Evolutionary conservation across 208 protist genomes (phyloP).

Genomic region (Endotrypanum monterogeii): DNA sequence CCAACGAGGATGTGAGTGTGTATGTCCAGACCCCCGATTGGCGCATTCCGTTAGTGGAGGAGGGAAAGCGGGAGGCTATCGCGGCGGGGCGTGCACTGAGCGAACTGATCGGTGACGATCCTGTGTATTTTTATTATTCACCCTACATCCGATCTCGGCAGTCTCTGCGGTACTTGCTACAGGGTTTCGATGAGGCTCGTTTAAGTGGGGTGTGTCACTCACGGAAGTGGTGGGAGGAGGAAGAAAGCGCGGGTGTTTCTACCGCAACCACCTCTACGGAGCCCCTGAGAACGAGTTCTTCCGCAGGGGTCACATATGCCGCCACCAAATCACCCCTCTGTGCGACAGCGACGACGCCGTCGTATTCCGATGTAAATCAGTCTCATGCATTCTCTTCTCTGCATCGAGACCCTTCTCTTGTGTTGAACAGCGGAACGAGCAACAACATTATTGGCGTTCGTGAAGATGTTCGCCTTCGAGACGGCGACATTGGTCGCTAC

Average conservation of each 20-base stretch:
- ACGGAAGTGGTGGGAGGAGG: constrained; percentile 47
- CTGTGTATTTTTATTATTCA: constrained; percentile 91
- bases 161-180: constrained; percentile 70
- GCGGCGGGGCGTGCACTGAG: constrained; percentile 71
- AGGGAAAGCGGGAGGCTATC: constrained; percentile 69
- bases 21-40: constrained; percentile 88
- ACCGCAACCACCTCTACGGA: neutral
- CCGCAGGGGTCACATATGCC: neutral
- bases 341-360: neutral
- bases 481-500: constrained; percentile 94
- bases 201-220: constrained; percentile 18
- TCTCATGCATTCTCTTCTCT: neutral
- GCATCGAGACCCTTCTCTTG: constrained; percentile 27
- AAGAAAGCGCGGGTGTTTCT: constrained; percentile 12
- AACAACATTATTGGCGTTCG: constrained; percentile 75
- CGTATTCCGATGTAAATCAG: neutral
- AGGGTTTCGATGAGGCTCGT: constrained; percentile 68
- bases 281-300: neutral
- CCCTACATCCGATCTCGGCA: constrained; percentile 89
- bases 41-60: constrained; percentile 83
- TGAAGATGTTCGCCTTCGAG: constrained; percentile 91
- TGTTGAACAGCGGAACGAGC: constrained; percentile 39
- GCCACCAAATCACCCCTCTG: neutral
- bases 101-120: constrained; percentile 72
- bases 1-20: constrained; percentile 66